These are phyloP conservation scores for Pestalotiopsis sp. DNA, from an alignment of 2,329 filamentous ascomycete species.

Conservation along the genomic window DNA sequence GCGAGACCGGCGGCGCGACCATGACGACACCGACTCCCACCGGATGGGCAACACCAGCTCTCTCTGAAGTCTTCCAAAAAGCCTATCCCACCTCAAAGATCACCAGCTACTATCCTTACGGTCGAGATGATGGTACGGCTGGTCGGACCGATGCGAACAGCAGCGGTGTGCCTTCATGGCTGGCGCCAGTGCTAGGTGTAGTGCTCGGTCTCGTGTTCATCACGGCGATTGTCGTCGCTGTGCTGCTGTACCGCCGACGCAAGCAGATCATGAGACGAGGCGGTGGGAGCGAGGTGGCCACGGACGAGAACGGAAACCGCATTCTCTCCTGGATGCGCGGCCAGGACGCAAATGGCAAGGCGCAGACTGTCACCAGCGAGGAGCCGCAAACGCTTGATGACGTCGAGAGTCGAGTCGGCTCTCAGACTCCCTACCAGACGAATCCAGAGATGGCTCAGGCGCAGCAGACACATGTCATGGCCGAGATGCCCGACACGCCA, in stretches of 20 bases:
- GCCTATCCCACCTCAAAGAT: conserved; percentile 60
- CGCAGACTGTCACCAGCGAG: conserved; percentile 48
- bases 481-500: conserved; percentile 45
- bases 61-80: conserved; percentile 55
- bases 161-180: conserved; percentile 52
- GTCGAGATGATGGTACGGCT: conserved; percentile 29
- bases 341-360: conserved; percentile 43
- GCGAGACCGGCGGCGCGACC: conserved; percentile 68
- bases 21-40: conserved; percentile 62
- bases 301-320: conserved; percentile 47
- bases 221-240: conserved; percentile 49
- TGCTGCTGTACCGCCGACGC: conserved; percentile 55
- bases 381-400: conserved; percentile 37
- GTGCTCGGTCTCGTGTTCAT: conserved; percentile 61
- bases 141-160: conserved; percentile 18
- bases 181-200: conserved; percentile 63
- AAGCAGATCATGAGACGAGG: conserved; percentile 40
- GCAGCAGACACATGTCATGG: conserved; percentile 18
- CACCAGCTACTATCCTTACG: conserved; percentile 63
- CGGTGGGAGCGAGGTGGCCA: conserved; percentile 38
- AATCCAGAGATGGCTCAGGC: conserved; percentile 8
- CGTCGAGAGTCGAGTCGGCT: conserved; percentile 32
- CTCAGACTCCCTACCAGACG: conserved; percentile 18
- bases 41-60: conserved; percentile 51
- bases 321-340: conserved; percentile 56